Evolutionary conservation across 345 rosid species (phyloP).

Genomic region (Hypericum perforatum): DNA sequence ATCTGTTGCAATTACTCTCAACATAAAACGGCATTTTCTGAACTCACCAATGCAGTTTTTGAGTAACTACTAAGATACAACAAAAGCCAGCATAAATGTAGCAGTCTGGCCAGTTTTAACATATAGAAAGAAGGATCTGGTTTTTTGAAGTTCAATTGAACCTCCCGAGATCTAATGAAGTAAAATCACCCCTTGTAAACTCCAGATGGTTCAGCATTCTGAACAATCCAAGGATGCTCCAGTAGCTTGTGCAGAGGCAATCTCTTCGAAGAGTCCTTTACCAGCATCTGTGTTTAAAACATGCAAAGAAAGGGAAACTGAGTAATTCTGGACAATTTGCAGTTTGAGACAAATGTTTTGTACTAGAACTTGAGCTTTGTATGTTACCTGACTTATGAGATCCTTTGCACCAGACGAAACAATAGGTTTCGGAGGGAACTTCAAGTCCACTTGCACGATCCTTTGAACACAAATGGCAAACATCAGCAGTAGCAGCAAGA

Average conservation of each 20-base stretch:
- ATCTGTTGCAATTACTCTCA: too few relatives aligned
- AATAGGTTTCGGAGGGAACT: constrained; percentile 84
- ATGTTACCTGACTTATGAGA: constrained; percentile 66
- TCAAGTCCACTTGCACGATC: constrained; percentile 93
- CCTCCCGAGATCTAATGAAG: background rate
- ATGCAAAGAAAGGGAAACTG: background rate
- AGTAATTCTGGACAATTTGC: background rate
- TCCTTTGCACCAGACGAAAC: constrained; percentile 87
- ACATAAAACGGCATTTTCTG: too few relatives aligned
- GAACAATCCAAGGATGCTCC: constrained; percentile 94
- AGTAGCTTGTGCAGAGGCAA: constrained; percentile 80
- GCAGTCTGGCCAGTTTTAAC: too few relatives aligned
- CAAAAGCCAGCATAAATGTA: too few relatives aligned
- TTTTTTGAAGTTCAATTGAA: too few relatives aligned
- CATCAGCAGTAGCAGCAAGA: background rate
- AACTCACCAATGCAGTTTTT: too few relatives aligned
- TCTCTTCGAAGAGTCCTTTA: constrained; percentile 74
- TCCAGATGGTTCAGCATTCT: constrained; percentile 91
- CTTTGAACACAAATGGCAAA: constrained; percentile 23
- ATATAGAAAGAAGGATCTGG: too few relatives aligned
- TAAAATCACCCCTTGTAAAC: constrained; percentile 42
- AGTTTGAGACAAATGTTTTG: background rate
- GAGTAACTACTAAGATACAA: too few relatives aligned
- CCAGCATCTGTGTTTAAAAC: constrained; percentile 60
- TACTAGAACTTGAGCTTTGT: background rate